phyloP scores from a whole-genome alignment of 495 filamentous ascomycete species.

The Bacidia rubella region DNA sequence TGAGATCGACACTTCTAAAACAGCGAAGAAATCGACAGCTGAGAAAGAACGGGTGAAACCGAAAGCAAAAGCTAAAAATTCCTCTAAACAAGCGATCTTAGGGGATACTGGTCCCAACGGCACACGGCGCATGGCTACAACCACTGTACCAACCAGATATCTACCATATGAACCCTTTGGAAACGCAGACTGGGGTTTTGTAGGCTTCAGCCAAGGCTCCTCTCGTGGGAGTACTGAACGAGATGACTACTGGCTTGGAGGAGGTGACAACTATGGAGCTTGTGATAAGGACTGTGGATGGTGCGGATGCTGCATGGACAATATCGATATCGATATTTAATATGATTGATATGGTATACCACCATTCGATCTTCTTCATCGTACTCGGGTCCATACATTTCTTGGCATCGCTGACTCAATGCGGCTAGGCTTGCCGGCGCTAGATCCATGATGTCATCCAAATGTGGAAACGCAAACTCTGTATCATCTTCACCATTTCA shows the following conservation, averaged over 20 bases:
- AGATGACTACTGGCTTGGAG: neutral
- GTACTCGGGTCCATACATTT: neutral
- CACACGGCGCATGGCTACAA: neutral
- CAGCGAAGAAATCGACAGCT: neutral
- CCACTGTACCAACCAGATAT: neutral
- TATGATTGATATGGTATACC: too few species aligned
- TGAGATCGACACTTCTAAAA: neutral
- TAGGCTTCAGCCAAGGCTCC: too few species aligned
- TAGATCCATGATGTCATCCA: neutral
- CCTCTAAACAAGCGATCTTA: neutral
- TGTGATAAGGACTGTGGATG: slow-evolving; percentile 15
- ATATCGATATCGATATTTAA: too few species aligned
- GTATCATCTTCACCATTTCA: neutral
- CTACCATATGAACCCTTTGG: neutral
- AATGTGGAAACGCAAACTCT: neutral
- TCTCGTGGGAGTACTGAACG: neutral
- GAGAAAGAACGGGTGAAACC: neutral
- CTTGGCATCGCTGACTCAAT: neutral
- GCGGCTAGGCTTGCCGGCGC: neutral
- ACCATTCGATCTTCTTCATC: too few species aligned
- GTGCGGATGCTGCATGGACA: slow-evolving; percentile 13
- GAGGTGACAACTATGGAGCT: neutral
- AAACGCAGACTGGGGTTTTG: neutral
- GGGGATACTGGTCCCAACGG: neutral
- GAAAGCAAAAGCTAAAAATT: neutral